Percentiles rank a stretch among this genome's conserved stretches.
Evolutionary conservation across 192 early-diverging fungal genomes (phyloP).

Genomic region (Chytriomyces hyalinus): DNA sequence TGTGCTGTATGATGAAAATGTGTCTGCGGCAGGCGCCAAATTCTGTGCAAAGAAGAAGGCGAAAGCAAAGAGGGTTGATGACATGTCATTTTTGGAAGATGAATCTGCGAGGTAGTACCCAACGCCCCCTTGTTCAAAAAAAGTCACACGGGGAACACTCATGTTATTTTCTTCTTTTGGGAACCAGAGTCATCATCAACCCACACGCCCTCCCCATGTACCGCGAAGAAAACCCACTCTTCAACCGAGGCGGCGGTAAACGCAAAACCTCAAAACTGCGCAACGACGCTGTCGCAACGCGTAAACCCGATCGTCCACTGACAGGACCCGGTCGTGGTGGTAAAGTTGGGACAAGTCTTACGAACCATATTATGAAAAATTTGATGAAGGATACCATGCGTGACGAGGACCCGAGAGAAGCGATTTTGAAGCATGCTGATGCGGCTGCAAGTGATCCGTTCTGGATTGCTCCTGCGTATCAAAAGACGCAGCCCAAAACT

Average conservation of each 20-base stretch:
- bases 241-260: constrained; percentile 55
- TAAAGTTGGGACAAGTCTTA: constrained; percentile 79
- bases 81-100: constrained; percentile 25
- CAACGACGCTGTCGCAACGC: constrained; percentile 69
- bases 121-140: no score
- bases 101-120: no score
- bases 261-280: constrained; percentile 76
- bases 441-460: constrained; percentile 77
- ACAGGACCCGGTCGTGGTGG: constrained; percentile 85
- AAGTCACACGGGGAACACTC: no score
- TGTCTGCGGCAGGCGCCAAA: constrained; percentile 73
- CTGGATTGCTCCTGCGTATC: constrained; percentile 86
- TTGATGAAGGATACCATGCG: constrained; percentile 55
- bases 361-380: constrained; percentile 83
- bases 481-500: constrained; percentile 74
- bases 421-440: constrained; percentile 84
- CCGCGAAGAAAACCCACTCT: constrained; percentile 66
- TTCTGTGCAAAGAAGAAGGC: constrained; percentile 69
- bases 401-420: constrained; percentile 93
- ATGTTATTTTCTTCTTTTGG: no score
- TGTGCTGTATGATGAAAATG: constrained; percentile 76
- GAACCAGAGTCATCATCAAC: constrained; percentile 81
- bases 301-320: constrained; percentile 77
- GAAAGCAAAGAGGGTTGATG: constrained; percentile 62
- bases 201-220: constrained; percentile 91